A percentile compares a stretch with the other conserved stretches of the same genome.
These are phyloP conservation scores for Taphrina communis DNA, from an alignment of 1,139 yeast species.

Conservation along the genomic window DNA sequence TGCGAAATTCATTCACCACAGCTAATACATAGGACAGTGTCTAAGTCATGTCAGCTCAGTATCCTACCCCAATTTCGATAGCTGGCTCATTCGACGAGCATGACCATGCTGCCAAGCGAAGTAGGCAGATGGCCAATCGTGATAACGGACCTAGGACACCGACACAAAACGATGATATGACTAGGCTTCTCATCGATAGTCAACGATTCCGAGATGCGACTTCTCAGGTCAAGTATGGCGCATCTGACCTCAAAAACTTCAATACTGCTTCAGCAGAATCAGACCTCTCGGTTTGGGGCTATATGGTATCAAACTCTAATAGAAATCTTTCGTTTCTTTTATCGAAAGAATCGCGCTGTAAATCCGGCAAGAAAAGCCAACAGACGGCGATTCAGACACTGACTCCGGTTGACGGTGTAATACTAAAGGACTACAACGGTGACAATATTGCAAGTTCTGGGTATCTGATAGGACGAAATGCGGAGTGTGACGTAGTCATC, in stretches of 20 bases:
- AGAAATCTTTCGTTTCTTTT: constrained; percentile 18
- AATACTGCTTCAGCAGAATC: constrained; percentile 13
- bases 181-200: constrained; percentile 23
- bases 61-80: constrained; percentile 23
- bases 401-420: constrained; percentile 17
- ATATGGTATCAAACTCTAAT: constrained; percentile 26
- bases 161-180: constrained; percentile 2
- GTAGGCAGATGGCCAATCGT: background rate
- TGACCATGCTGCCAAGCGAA: constrained; percentile 1
- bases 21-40: background rate
- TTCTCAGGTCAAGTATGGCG: background rate
- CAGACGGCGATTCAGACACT: background rate
- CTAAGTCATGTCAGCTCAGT: constrained; percentile 7
- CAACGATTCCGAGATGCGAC: constrained; percentile 1
- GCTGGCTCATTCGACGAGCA: constrained; percentile 23
- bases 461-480: constrained; percentile 24
- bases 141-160: background rate
- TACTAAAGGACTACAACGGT: constrained; percentile 36
- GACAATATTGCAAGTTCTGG: constrained; percentile 40
- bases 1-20: no score
- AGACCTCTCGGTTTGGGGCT: constrained; percentile 30
- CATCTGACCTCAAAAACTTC: background rate
- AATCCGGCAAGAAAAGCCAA: constrained; percentile 13
- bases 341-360: constrained; percentile 35
- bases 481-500: constrained; percentile 36